Evolutionary conservation across 129 eudicot species (phyloP).

Genomic region (Saposhnikovia divaricata): DNA sequence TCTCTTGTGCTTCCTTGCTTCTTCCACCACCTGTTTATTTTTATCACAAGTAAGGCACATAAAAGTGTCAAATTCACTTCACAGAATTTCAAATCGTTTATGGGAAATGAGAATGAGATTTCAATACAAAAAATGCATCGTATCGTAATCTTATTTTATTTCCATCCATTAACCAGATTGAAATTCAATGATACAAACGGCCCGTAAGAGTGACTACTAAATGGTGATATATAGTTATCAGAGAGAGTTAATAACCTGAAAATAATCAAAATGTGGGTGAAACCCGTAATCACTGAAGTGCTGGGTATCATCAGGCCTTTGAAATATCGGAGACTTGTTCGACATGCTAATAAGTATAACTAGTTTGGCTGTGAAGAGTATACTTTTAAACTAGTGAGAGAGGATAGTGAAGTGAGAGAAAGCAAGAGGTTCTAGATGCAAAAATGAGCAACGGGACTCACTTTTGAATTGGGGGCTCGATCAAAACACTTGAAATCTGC

Average conservation of each 20-base stretch:
- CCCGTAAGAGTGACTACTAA: too few relatives aligned
- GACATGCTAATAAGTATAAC: neutral
- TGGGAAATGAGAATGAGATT: too few relatives aligned
- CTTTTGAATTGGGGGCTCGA: neutral
- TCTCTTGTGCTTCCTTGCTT: constrained; percentile 73
- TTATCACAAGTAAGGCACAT: neutral
- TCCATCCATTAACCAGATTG: too few relatives aligned
- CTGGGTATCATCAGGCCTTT: neutral
- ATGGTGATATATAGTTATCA: neutral
- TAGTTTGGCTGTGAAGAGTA: too few relatives aligned
- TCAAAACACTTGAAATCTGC: neutral
- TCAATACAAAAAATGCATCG: too few relatives aligned
- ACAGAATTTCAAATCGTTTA: neutral
- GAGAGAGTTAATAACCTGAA: neutral
- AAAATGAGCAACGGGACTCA: neutral
- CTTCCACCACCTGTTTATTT: constrained; percentile 65
- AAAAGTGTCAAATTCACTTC: neutral
- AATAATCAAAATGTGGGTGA: constrained; percentile 82
- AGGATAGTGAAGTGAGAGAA: neutral
- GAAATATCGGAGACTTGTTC: neutral
- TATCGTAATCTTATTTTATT: too few relatives aligned
- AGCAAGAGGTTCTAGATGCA: neutral
- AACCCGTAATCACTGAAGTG: constrained; percentile 87
- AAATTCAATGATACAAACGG: too few relatives aligned
- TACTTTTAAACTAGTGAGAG: neutral